Evolutionary conservation across 768 basidiomycete species (phyloP), one percentile per base, ranked within the genome.

Genomic region (Tephrocybe sp.): DNA sequence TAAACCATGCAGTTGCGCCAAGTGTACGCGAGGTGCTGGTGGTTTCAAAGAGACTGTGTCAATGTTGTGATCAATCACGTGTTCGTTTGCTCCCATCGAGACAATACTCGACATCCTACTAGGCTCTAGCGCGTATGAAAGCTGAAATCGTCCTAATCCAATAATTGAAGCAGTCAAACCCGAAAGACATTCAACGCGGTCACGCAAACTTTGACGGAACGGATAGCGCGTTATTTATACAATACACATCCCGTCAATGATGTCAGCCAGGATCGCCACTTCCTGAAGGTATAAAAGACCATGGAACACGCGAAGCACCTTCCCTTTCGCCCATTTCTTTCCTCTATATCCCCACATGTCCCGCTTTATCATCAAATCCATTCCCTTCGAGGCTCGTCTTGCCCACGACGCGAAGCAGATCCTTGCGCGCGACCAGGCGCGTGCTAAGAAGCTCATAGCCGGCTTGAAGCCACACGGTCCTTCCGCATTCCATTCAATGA

Each of bases 401-500:
- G 64, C 62, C 53, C 54, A 66, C n/a, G 72, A 74, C 39, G 78
- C 72, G 14, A 72, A 65, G 58, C 71, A 78, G 31, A 69, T 84
- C 55, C 64, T 83, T 40, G 71, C 76, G 23, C 75, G 76, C 60
- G 82, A 84, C 63, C 68, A 70, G 53, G 71, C 72, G 39, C 76
- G 83, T 13, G 81, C 82, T 10, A 64, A 72, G 64, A 84, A 80
- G 69, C 56, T 84, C 56, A 59, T 82, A n/a, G 66, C 72, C 22
- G 81, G 80, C 19, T 34, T 78, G 36, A 76, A 79, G 48, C 75
- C 80, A 0, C 79, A 83, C 52, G 80, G 82, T 13, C 83, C 82
- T 11, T 47, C 48, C 11, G 68, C 70, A 5, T 66, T 69, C 53
- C 58, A 60, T 23, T 62, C 69, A 23, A 56, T 57, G 41, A 63